These are phyloP conservation scores for Nemania diffusa DNA, from an alignment of 2,329 filamentous ascomycete genomes.

Conservation along the genomic window DNA sequence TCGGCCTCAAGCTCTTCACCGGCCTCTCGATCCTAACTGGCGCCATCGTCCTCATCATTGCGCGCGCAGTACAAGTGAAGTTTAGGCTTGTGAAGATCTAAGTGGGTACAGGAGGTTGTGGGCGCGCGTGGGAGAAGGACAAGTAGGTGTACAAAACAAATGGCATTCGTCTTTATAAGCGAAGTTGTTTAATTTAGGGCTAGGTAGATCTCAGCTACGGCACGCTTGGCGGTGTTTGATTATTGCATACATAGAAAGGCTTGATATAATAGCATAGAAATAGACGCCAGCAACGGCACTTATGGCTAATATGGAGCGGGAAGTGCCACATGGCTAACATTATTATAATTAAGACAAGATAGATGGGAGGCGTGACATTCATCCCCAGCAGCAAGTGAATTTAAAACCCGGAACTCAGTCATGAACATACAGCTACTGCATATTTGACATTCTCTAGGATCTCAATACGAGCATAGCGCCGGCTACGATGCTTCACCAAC, in stretches of 20 bases:
- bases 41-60: slow-evolving; percentile 10
- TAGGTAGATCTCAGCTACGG: not conserved
- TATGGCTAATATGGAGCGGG: not conserved
- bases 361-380: no score
- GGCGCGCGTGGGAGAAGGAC: not conserved
- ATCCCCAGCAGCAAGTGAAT: no score
- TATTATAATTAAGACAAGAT: no score
- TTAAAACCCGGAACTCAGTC: no score
- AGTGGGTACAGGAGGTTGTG: not conserved
- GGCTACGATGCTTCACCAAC: not conserved
- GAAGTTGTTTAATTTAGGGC: not conserved
- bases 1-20: slow-evolving; percentile 72
- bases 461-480: not conserved
- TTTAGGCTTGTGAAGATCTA: slow-evolving; percentile 29
- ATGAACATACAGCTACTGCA: not conserved
- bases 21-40: slow-evolving; percentile 58
- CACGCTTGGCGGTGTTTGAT: not conserved
- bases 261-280: slow-evolving; percentile 8
- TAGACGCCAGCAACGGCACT: slow-evolving; percentile 1
- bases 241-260: slow-evolving; percentile 14
- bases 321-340: no score
- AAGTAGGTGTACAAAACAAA: not conserved
- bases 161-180: not conserved
- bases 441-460: not conserved
- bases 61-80: slow-evolving; percentile 28